Percentiles rank a stretch among this genome's conserved stretches.
Conservation (phyloP, 441 rosid genomes). For the Corymbia citriodora region DNA sequence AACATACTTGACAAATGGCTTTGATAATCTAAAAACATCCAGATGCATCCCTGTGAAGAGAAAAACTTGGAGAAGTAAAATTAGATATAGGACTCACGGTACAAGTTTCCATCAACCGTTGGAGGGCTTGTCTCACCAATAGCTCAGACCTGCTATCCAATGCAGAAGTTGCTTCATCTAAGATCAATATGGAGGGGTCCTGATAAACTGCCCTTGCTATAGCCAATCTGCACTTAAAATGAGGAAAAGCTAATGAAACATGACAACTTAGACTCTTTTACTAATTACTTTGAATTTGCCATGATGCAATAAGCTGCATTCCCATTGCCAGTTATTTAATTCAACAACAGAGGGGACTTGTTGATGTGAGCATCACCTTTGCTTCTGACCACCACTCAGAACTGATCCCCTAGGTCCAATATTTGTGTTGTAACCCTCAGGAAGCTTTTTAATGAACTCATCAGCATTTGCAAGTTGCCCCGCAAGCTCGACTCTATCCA, state of each 20-base stretch:
- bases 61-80: neutral
- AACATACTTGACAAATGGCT: neutral
- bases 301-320: neutral
- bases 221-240: slow-evolving; percentile 52
- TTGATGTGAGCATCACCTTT: slow-evolving; percentile 44
- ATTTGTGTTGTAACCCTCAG: slow-evolving; percentile 63
- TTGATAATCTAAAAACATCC: neutral
- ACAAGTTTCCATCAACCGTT: slow-evolving; percentile 64
- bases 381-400: slow-evolving; percentile 94
- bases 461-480: slow-evolving; percentile 82
- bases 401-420: slow-evolving; percentile 88
- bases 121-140: slow-evolving; percentile 77
- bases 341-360: neutral
- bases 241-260: neutral
- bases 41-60: neutral
- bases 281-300: neutral
- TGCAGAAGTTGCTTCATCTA: slow-evolving; percentile 98
- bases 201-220: slow-evolving; percentile 90
- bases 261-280: neutral
- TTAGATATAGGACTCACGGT: slow-evolving; percentile 40
- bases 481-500: slow-evolving; percentile 70
- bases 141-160: slow-evolving; percentile 83
- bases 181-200: slow-evolving; percentile 63
- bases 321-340: neutral
- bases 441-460: slow-evolving; percentile 74